phyloP scores from a whole-genome alignment of 2,329 filamentous ascomycete species.

The Aspergillus glaucus region DNA sequence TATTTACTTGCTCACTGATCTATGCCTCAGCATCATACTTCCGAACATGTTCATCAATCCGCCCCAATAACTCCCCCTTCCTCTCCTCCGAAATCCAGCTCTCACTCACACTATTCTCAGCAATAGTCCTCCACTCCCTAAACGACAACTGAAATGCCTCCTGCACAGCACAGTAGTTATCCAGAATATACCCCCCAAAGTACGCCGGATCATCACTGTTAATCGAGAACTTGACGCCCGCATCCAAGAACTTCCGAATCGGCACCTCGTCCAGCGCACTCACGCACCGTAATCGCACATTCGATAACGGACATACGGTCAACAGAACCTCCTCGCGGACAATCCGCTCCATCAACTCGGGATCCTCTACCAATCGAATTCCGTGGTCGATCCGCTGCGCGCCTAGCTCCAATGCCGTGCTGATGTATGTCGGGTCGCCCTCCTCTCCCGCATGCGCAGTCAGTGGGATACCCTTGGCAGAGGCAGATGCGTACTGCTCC shows the following conservation, averaged over 20 bases:
- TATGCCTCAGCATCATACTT: conserved; percentile 9
- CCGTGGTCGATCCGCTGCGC: conserved; percentile 70
- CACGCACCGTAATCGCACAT: conserved; percentile 59
- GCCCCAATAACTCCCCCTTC: conserved; percentile 52
- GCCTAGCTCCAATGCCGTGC: conserved; percentile 56
- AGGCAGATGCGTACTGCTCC: conserved; percentile 54
- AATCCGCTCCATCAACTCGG: conserved; percentile 52
- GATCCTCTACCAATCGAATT: conserved; percentile 57
- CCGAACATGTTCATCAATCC: conserved; percentile 27
- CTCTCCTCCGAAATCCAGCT: conserved; percentile 63
- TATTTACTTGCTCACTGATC: too few species aligned
- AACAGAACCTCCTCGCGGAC: conserved; percentile 55
- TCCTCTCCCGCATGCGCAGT: conserved; percentile 75
- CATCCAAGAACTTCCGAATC: conserved; percentile 56
- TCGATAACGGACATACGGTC: conserved; percentile 68
- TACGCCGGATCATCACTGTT: conserved; percentile 72
- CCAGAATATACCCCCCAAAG: conserved; percentile 68
- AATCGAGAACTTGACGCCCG: conserved; percentile 61
- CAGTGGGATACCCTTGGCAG: conserved; percentile 49
- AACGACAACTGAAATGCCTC: conserved; percentile 59
- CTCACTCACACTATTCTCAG: conserved; percentile 55
- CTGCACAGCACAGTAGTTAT: conserved; percentile 71
- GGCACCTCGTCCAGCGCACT: conserved; percentile 51
- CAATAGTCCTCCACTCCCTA: conserved; percentile 62
- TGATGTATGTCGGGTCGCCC: conserved; percentile 61